Percentiles rank a stretch among this genome's conserved stretches.
Conservation (phyloP, 805 yeast genomes). For the Metschnikowia lochheadii region DNA sequence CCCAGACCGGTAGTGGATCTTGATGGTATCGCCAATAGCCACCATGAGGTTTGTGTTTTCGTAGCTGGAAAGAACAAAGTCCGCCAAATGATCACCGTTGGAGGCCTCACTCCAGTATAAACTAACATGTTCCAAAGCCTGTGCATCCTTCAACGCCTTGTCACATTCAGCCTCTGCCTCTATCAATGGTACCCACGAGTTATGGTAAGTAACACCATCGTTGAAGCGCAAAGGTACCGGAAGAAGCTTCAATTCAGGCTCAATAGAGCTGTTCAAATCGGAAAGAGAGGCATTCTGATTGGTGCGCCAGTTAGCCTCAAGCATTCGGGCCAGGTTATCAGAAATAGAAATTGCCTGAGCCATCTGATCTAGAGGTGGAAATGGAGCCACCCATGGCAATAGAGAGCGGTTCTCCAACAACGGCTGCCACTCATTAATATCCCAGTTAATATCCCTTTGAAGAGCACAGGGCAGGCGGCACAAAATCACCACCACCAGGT, state of each 20-base stretch:
- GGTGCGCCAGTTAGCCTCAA: slow-evolving; percentile 80
- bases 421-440: slow-evolving; percentile 82
- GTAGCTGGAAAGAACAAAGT: slow-evolving; percentile 62
- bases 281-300: slow-evolving; percentile 67
- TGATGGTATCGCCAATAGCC: slow-evolving; percentile 82
- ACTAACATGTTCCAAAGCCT: slow-evolving; percentile 65
- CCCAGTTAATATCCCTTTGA: slow-evolving; percentile 75
- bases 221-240: slow-evolving; percentile 74
- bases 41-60: slow-evolving; percentile 65
- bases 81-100: slow-evolving; percentile 61
- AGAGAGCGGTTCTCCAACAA: slow-evolving; percentile 75
- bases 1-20: slow-evolving; percentile 47
- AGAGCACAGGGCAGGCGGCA: slow-evolving; percentile 90
- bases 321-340: slow-evolving; percentile 58
- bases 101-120: slow-evolving; percentile 72
- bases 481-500: slow-evolving; percentile 78
- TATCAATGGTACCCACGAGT: slow-evolving; percentile 79
- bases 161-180: slow-evolving; percentile 81
- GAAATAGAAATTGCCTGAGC: slow-evolving; percentile 54
- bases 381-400: slow-evolving; percentile 75
- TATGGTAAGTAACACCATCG: slow-evolving; percentile 82
- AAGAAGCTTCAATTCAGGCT: slow-evolving; percentile 43
- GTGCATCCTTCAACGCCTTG: slow-evolving; percentile 67
- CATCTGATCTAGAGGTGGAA: slow-evolving; percentile 62
- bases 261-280: slow-evolving; percentile 52